Conservation (phyloP, 768 basidiomycete species). For the Austroboletus eburneus region DNA sequence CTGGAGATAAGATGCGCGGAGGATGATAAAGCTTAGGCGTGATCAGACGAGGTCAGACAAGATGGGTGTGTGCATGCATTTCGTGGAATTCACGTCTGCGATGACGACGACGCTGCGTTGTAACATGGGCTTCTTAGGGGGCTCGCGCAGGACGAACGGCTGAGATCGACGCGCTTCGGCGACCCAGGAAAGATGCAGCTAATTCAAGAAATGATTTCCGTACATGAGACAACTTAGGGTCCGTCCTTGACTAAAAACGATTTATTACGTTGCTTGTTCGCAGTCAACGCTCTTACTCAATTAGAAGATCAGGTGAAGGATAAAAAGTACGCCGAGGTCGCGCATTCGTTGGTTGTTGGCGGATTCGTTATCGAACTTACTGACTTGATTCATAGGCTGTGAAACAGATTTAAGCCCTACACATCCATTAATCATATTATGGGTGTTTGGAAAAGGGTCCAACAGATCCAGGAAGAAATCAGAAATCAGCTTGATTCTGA, state of each 20-base stretch:
- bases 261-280: constrained; percentile 37
- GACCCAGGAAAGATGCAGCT: constrained; percentile 85
- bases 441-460: constrained; percentile 73
- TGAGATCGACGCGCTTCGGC: constrained; percentile 67
- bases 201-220: constrained; percentile 96
- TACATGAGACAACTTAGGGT: constrained; percentile 51
- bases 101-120: constrained; percentile 72
- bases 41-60: too few species aligned
- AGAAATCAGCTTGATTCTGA: constrained; percentile 79
- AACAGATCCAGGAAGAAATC: constrained; percentile 80
- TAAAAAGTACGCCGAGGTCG: constrained; percentile 77
- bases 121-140: constrained; percentile 69
- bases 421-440: constrained; percentile 72
- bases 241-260: background rate
- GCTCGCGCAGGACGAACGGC: constrained; percentile 64
- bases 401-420: constrained; percentile 81
- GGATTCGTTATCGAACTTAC: constrained; percentile 4
- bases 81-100: too few species aligned
- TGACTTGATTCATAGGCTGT: constrained; percentile 56
- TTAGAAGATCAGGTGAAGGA: constrained; percentile 75
- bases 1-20: too few species aligned
- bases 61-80: constrained; percentile 47
- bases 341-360: constrained; percentile 74
- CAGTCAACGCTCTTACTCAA: constrained; percentile 81
- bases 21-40: too few species aligned